These are phyloP conservation scores for Pyrus bretschneideri DNA, from an alignment of 306 rosid genomes.

Conservation along the genomic window DNA sequence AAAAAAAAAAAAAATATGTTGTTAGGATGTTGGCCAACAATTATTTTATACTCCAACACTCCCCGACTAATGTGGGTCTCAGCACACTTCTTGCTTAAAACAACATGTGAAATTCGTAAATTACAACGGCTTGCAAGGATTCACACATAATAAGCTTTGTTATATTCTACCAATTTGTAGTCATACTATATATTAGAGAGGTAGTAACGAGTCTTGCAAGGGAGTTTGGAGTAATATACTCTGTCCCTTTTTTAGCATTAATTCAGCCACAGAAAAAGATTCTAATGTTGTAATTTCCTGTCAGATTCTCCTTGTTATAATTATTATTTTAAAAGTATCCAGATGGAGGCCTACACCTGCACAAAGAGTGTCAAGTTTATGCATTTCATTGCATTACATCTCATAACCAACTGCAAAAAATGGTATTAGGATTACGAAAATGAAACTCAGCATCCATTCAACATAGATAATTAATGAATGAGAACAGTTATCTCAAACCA, in stretches of 20 bases:
- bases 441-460: background rate
- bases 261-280: background rate
- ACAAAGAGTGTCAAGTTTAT: background rate
- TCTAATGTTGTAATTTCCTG: background rate
- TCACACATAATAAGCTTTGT: background rate
- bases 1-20: background rate
- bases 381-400: background rate
- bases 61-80: background rate
- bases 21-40: background rate
- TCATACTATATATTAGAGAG: background rate
- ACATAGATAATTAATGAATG: background rate
- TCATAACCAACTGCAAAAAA: background rate
- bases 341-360: background rate
- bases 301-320: background rate
- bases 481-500: background rate
- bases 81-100: background rate
- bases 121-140: background rate
- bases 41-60: background rate
- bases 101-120: background rate
- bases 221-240: background rate
- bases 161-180: background rate
- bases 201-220: background rate
- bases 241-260: background rate
- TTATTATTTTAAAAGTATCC: background rate
- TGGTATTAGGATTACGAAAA: background rate